Evolutionary conservation across 441 rosid genomes (phyloP).

Genomic region (Brassica balearica): DNA sequence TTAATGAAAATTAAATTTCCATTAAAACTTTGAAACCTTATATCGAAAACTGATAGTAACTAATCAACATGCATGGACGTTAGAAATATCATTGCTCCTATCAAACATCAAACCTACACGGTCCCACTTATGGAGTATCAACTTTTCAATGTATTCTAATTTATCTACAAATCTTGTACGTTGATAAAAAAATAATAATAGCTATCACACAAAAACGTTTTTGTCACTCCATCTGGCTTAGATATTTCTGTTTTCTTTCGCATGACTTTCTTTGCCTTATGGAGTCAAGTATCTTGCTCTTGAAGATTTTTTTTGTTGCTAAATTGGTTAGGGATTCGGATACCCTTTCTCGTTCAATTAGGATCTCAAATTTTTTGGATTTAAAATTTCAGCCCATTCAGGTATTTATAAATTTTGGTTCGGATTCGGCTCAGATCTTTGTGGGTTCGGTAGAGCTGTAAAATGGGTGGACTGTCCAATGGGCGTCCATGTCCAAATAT

Average conservation of each 20-base stretch:
- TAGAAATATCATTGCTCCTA: neutral
- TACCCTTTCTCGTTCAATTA: too few species aligned
- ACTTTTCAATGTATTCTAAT: neutral
- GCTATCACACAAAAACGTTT: neutral
- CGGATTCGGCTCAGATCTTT: too few species aligned
- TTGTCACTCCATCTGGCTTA: slow-evolving; percentile 2
- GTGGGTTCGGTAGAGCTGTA: too few species aligned
- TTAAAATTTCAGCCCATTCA: too few species aligned
- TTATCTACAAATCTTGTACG: neutral
- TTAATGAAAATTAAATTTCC: neutral
- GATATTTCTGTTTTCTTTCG: neutral
- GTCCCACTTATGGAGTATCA: neutral
- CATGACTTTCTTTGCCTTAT: neutral
- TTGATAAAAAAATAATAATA: neutral
- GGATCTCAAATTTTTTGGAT: too few species aligned
- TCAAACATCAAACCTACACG: neutral
- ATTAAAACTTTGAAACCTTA: neutral
- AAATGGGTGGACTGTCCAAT: too few species aligned
- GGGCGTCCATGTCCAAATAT: too few species aligned
- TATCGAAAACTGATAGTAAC: slow-evolving; percentile 8
- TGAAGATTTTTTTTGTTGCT: too few species aligned
- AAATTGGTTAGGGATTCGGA: too few species aligned
- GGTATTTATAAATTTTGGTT: too few species aligned
- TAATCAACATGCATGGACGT: slow-evolving; percentile 1
- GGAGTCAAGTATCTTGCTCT: too few species aligned